phyloP scores from a whole-genome alignment of 306 rosid species.

The Nissolia schottii region DNA sequence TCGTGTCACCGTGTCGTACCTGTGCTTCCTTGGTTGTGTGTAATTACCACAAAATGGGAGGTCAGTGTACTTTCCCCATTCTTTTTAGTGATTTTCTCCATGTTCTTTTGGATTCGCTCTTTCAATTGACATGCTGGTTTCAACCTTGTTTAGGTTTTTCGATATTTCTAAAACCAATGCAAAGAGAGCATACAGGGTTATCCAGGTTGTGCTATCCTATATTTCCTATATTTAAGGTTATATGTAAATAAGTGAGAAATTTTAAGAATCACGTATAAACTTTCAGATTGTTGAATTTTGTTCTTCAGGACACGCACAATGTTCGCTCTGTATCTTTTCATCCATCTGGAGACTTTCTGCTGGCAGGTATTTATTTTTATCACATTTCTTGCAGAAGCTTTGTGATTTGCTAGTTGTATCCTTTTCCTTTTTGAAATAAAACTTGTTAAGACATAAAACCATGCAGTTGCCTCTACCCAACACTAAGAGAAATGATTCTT shows the following conservation, averaged over 20 bases:
- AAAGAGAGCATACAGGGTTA: constrained; percentile 86
- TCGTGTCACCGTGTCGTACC: too few species aligned
- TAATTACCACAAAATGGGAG: neutral
- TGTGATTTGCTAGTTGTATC: neutral
- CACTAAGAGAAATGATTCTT: too few species aligned
- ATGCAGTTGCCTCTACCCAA: too few species aligned
- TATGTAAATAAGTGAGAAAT: constrained; percentile 15
- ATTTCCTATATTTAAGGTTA: constrained; percentile 24
- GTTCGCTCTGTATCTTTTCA: constrained; percentile 89
- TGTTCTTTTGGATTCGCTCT: constrained; percentile 20
- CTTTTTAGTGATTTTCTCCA: constrained; percentile 8
- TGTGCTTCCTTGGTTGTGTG: too few species aligned
- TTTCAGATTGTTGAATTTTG: constrained; percentile 1
- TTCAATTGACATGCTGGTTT: constrained; percentile 15
- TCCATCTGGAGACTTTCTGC: constrained; percentile 89
- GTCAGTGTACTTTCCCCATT: neutral
- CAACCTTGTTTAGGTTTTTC: constrained; percentile 59
- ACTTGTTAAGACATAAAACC: too few species aligned
- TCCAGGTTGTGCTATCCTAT: constrained; percentile 57
- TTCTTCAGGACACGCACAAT: constrained; percentile 82
- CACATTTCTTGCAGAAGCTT: neutral
- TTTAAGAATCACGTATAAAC: neutral
- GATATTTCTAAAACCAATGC: constrained; percentile 81
- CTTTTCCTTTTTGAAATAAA: neutral
- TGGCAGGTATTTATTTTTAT: constrained; percentile 59